Percentiles rank a stretch among this genome's conserved stretches.
Conservation (phyloP, 2,329 filamentous ascomycete genomes). For the Cercospora canescens region DNA sequence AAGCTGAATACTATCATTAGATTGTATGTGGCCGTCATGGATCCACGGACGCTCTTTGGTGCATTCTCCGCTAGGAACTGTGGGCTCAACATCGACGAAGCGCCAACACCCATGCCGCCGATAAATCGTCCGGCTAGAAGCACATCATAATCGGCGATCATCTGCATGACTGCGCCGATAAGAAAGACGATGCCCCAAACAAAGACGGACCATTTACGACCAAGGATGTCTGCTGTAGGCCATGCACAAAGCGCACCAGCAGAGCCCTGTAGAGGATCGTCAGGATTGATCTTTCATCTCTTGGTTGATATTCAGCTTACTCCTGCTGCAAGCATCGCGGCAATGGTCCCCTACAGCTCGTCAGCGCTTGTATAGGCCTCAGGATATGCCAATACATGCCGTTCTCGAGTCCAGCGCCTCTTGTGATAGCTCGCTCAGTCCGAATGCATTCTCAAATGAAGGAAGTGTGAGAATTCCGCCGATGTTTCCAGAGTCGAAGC, state of each 20-base stretch:
- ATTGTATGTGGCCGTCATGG: slow-evolving; percentile 24
- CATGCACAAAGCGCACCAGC: slow-evolving; percentile 18
- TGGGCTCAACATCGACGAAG: slow-evolving; percentile 20
- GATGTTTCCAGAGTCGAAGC: slow-evolving; percentile 24
- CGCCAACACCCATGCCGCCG: slow-evolving; percentile 24
- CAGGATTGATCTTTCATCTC: neutral
- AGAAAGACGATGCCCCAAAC: slow-evolving; percentile 22
- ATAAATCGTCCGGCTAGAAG: slow-evolving; percentile 22
- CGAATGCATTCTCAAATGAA: slow-evolving; percentile 24
- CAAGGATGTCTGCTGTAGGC: slow-evolving; percentile 20
- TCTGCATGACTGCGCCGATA: slow-evolving; percentile 20
- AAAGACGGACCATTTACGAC: slow-evolving; percentile 25
- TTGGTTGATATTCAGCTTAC: neutral
- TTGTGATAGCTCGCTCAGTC: slow-evolving; percentile 15
- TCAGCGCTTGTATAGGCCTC: no score
- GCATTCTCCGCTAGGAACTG: slow-evolving; percentile 24
- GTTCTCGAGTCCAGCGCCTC: slow-evolving; percentile 4
- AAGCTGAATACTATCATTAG: slow-evolving; percentile 21
- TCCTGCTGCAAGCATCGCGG: slow-evolving; percentile 24
- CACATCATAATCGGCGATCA: slow-evolving; percentile 21
- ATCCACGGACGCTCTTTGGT: slow-evolving; percentile 22
- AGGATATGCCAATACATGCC: no score
- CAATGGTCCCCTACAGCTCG: slow-evolving; percentile 21
- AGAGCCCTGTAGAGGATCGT: slow-evolving; percentile 8
- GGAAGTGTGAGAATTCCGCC: slow-evolving; percentile 21